Evolutionary conservation across 441 rosid genomes (phyloP), one percentile per base, ranked within the genome.

Genomic region (Euphorbia corollata): DNA sequence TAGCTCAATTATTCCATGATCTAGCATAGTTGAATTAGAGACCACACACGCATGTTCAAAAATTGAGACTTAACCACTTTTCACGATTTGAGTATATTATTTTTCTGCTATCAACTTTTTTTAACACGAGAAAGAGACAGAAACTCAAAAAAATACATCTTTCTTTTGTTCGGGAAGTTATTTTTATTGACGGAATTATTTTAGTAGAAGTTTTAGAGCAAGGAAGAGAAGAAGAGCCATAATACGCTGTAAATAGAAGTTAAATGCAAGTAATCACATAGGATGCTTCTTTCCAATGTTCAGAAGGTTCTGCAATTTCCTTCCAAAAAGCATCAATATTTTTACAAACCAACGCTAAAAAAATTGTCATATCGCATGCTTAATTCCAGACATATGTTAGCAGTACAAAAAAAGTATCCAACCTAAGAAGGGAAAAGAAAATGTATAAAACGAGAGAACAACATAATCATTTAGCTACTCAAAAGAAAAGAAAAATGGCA

Each of bases 251-350:
- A 22, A 22, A 45, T 2, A 20, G 41, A 59, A 13, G 59, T 30
- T 11, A 59, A 18, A 59, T 32, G 27, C 47, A 34, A 59, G 48
- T 47, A 59, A 30, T 12, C 36, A 48, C 18, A 20, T 4, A 15
- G 38, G 22, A 23, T 4, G 20, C 15, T 38, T 19, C 38, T 22
- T 22, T 38, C 69, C 48, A 55, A 6, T 7, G 39, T 22, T 4
- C 38, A 39, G 38, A 20, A 67, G 24, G 58, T 68, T 55, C 59
- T 32, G 53, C n/a, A 51, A 65, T 65, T 20, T 34, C 30, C 12
- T 20, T 30, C 45, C 43, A 27, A 23, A 63, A 47, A 47, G 51
- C 39, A 66, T 22, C 16, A 55, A 55, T 38, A 16, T 6, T 23
- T 8, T 34, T 32, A 9, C 58, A 57, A 43, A n/a, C 63, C 58